Percentiles rank a stretch among this genome's conserved stretches.
Conservation (phyloP, 176 grass and related monocot genomes). For the Puccinellia tenuiflora region DNA sequence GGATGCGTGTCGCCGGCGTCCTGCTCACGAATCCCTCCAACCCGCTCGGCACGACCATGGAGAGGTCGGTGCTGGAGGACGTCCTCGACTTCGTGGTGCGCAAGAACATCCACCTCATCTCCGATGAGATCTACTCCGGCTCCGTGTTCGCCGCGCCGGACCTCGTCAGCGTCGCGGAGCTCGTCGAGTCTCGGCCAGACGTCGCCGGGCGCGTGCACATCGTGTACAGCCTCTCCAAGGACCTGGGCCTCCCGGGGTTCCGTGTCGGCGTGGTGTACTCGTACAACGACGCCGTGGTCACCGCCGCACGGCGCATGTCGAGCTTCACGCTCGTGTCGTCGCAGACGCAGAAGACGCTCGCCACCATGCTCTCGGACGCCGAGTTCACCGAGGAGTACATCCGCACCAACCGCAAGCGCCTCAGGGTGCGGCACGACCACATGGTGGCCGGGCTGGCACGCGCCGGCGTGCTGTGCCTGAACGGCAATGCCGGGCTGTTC, state of each 20-base stretch:
- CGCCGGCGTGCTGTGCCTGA: slow-evolving; percentile 64
- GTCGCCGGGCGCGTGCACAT: slow-evolving; percentile 60
- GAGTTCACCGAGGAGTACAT: slow-evolving; percentile 56
- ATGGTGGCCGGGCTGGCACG: slow-evolving; percentile 41
- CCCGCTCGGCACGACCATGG: slow-evolving; percentile 59
- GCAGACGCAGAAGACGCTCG: slow-evolving; percentile 80
- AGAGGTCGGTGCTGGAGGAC: slow-evolving; percentile 24
- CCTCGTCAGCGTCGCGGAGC: slow-evolving; percentile 71
- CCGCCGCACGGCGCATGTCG: slow-evolving; percentile 76
- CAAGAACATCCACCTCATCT: slow-evolving; percentile 81
- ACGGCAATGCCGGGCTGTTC: slow-evolving; percentile 71
- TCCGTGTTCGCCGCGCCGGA: slow-evolving; percentile 60
- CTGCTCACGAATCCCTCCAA: slow-evolving; percentile 88
- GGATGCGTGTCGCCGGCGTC: slow-evolving; percentile 44
- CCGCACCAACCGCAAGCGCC: slow-evolving; percentile 54
- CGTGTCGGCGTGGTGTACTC: slow-evolving; percentile 76
- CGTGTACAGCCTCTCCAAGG: slow-evolving; percentile 94
- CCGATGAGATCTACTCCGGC: slow-evolving; percentile 93
- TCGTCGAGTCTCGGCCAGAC: slow-evolving; percentile 35
- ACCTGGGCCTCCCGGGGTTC: slow-evolving; percentile 75
- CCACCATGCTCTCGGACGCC: slow-evolving; percentile 57
- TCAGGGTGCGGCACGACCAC: slow-evolving; percentile 53
- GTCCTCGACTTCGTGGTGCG: slow-evolving; percentile 54
- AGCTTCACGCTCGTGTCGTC: slow-evolving; percentile 94
- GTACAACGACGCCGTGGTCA: slow-evolving; percentile 77